Evolutionary conservation across 805 yeast species (phyloP), one percentile per base, ranked within the genome.

Genomic region (Cyberlindnera veronae): DNA sequence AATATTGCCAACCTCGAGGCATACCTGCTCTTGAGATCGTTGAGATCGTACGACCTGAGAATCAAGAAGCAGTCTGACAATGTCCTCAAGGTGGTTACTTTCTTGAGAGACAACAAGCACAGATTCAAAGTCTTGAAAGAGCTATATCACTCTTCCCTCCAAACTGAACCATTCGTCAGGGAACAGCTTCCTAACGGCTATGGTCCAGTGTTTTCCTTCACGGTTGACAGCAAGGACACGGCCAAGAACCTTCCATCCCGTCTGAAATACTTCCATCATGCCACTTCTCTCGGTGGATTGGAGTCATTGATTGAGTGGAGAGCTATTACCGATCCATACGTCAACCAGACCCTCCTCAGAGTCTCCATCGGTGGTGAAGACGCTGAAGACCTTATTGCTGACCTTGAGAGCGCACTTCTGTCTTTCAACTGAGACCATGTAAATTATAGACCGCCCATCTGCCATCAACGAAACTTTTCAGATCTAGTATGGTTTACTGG

Each of bases 271-370:
- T 88, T 89, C 67, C 83, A 81, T 51, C 98, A 90, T 63, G 95
- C 96, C 4, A 89, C 96, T 1, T 87, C 96, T 3, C 68, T 91
- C 20, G 97, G 97, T 29, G 96, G 97, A 17, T 86, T 84, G 12
- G 97, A 91, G 63, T 83, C 95, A 33, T 67, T 89, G 55, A 78
- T 90, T 42, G 97, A 90, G 62, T 88, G 96, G 95, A 77, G 96
- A 57, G 81, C 87, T 0, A 56, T 90, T 64, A 73, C 83, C 18
- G 91, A 88, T 56, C 58, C 73, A 2, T 49, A 63, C 4, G 82
- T 80, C 12, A 67, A 74, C 16, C 72, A 75, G 17, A 72, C 75
- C 1, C 60, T 88, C 34, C 61, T 90, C 29, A 74, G 97, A 61
- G 65, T 90, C 6, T 84, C 95, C 44, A 69, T 84, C 32, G 98